These are phyloP conservation scores for Anisodus tanguticus DNA, from an alignment of 257 asterid species.

Conservation along the genomic window DNA sequence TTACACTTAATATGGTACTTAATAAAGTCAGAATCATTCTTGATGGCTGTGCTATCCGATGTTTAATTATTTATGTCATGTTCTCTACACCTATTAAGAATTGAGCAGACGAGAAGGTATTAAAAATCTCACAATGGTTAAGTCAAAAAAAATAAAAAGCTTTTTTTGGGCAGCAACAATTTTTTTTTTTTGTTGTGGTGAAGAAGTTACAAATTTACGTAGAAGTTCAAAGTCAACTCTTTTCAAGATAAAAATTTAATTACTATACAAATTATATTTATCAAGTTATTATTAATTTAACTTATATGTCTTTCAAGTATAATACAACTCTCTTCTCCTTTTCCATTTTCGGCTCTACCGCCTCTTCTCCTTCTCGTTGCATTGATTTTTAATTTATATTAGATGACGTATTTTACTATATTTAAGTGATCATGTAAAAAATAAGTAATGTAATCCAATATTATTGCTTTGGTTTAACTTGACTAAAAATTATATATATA, in stretches of 20 bases:
- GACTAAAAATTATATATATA: no score
- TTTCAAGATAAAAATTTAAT: not conserved
- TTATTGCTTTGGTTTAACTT: not conserved
- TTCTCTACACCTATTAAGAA: no score
- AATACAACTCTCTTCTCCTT: not conserved
- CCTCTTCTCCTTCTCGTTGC: not conserved
- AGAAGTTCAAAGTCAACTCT: not conserved
- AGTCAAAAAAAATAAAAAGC: not conserved
- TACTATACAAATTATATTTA: no score
- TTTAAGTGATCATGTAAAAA: not conserved
- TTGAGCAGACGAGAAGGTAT: no score
- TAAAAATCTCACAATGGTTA: not conserved
- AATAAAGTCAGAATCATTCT: no score
- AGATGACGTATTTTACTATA: no score
- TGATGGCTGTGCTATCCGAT: no score
- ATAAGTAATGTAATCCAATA: not conserved
- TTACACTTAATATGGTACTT: no score
- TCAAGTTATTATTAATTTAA: not conserved
- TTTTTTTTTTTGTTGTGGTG: not conserved
- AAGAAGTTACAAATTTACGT: not conserved
- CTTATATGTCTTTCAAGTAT: not conserved
- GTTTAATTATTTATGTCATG: no score
- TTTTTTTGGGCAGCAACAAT: no score
- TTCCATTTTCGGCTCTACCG: not conserved
- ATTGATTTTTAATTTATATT: not conserved